Percentiles rank a stretch among this genome's conserved stretches.
These are phyloP conservation scores for Prosopis cineraria DNA, from an alignment of 306 rosid species.

Conservation along the genomic window DNA sequence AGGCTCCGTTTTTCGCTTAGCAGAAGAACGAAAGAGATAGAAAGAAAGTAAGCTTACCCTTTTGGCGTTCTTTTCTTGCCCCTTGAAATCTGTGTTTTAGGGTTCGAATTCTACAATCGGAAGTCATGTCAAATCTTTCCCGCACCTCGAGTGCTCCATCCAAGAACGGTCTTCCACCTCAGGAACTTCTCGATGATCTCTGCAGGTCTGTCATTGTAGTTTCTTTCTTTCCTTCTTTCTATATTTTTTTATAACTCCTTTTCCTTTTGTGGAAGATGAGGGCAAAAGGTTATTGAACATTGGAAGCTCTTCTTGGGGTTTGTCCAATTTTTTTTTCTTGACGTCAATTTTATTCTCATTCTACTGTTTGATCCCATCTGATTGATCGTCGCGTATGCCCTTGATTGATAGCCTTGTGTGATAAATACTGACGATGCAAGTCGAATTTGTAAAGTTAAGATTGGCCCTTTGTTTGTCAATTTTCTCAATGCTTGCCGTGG, in stretches of 20 bases:
- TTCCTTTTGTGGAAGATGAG: slow-evolving; percentile 28
- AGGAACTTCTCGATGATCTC: slow-evolving; percentile 92
- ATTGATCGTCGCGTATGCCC: neutral
- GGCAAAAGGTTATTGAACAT: neutral
- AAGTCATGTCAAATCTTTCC: slow-evolving; percentile 66
- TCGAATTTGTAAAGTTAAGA: too few relatives aligned
- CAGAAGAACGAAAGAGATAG: neutral
- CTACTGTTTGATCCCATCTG: neutral
- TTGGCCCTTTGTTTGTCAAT: neutral
- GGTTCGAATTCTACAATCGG: neutral
- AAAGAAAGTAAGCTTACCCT: neutral
- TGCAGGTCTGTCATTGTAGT: slow-evolving; percentile 57
- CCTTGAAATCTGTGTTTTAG: neutral
- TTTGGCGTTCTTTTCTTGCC: neutral
- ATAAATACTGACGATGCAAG: neutral
- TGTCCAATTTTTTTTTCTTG: neutral
- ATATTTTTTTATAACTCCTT: slow-evolving; percentile 4
- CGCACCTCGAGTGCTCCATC: slow-evolving; percentile 66
- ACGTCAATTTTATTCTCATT: neutral
- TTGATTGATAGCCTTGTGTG: neutral
- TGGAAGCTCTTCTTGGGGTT: neutral
- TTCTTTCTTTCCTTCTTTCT: slow-evolving; percentile 9
- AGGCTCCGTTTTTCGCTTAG: neutral
- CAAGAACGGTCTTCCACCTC: slow-evolving; percentile 83
- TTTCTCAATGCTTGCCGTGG: neutral